These are phyloP conservation scores for Wickerhamiella occidentalis DNA, from an alignment of 805 yeast species.

Conservation along the genomic window DNA sequence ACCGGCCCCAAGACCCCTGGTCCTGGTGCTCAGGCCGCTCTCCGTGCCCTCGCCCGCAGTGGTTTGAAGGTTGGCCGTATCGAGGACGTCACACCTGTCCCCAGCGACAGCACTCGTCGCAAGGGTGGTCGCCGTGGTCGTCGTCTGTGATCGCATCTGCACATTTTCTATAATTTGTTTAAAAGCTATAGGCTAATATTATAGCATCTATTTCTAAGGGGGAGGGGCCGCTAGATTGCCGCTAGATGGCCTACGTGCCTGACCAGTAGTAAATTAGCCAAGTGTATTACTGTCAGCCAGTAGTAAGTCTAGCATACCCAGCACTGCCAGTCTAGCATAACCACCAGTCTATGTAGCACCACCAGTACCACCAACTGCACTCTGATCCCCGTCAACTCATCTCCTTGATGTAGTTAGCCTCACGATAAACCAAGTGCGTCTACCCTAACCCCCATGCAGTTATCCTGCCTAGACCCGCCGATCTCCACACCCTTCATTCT, in stretches of 20 bases:
- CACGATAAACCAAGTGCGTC: too few relatives aligned
- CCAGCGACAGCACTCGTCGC: conserved; percentile 99
- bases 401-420: too few relatives aligned
- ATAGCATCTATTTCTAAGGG: conserved; percentile 2
- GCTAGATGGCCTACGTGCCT: too few relatives aligned
- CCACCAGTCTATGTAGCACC: too few relatives aligned
- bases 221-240: too few relatives aligned
- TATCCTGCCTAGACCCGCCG: background rate
- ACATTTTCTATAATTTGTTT: conserved; percentile 10
- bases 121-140: conserved; percentile 99
- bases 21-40: conserved; percentile 99
- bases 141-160: conserved; percentile 53
- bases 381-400: too few relatives aligned
- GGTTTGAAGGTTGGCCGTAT: conserved; percentile 99
- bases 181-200: conserved; percentile 7
- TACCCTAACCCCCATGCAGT: conserved; percentile 2
- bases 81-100: conserved; percentile 99
- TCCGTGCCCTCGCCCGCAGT: conserved; percentile 98
- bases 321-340: too few relatives aligned
- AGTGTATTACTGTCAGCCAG: too few relatives aligned
- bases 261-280: too few relatives aligned
- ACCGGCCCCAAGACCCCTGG: conserved; percentile 99
- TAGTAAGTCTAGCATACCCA: too few relatives aligned
- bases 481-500: too few relatives aligned
- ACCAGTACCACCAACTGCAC: too few relatives aligned